Evolutionary conservation across 1,284 basidiomycete genomes (phyloP).

Genomic region (Apiotrichum domesticum): DNA sequence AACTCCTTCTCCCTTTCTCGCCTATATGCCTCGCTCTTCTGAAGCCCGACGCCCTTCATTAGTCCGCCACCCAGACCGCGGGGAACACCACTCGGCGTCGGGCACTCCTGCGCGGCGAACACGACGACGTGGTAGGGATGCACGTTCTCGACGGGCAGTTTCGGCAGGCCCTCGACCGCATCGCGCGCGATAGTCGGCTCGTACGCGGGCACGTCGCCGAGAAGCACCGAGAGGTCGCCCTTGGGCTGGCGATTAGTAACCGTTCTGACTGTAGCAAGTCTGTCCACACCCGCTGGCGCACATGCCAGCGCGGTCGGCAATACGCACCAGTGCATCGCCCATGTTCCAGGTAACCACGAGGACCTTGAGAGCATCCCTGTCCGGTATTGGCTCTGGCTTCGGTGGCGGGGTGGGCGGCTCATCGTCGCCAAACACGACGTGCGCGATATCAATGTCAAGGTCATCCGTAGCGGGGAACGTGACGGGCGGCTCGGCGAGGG

Average conservation of each 20-base stretch:
- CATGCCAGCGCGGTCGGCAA: too few relatives aligned
- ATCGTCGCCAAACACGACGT: neutral
- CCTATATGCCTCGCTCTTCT: slow-evolving; percentile 16
- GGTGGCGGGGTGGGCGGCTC: neutral
- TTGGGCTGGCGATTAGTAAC: slow-evolving; percentile 34
- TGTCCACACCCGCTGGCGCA: too few relatives aligned
- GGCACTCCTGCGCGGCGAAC: slow-evolving; percentile 50
- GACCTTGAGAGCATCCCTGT: slow-evolving; percentile 48
- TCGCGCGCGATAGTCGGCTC: slow-evolving; percentile 19
- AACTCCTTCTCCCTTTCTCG: slow-evolving; percentile 25
- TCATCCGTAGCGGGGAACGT: slow-evolving; percentile 1
- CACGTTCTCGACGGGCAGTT: slow-evolving; percentile 29
- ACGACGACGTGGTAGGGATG: slow-evolving; percentile 53
- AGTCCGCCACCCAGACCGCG: slow-evolving; percentile 44
- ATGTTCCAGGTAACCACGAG: slow-evolving; percentile 52
- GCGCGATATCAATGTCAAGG: neutral
- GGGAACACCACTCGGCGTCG: slow-evolving; percentile 45
- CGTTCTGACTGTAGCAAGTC: too few relatives aligned
- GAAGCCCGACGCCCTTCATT: slow-evolving; percentile 41
- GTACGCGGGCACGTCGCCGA: slow-evolving; percentile 49
- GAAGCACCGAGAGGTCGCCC: slow-evolving; percentile 50
- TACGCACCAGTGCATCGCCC: slow-evolving; percentile 48
- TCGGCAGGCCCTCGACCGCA: slow-evolving; percentile 18
- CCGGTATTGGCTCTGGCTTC: neutral
- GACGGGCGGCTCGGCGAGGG: neutral